Conservation (phyloP, 345 rosid genomes). For the rapeseed (Brassica napus) region DNA sequence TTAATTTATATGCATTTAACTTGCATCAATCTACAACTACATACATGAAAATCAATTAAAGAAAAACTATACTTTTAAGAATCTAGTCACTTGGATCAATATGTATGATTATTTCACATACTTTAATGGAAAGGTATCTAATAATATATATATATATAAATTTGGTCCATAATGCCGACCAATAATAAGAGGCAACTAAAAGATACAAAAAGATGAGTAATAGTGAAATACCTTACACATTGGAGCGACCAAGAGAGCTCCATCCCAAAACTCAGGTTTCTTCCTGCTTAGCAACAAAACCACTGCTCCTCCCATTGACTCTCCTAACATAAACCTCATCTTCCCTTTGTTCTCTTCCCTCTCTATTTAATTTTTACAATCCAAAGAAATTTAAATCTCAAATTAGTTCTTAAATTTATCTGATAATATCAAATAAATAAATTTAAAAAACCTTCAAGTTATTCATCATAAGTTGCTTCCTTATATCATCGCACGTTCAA, state of each 20-base stretch:
- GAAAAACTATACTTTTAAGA: background rate
- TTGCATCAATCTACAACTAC: background rate
- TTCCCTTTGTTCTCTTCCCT: conserved; percentile 56
- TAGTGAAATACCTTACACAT: conserved; percentile 74
- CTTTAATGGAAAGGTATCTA: background rate
- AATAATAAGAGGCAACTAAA: background rate
- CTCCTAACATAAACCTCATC: conserved; percentile 75
- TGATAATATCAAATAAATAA: background rate
- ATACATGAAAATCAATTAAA: background rate
- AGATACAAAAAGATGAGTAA: background rate
- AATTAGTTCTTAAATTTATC: background rate
- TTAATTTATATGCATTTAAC: background rate
- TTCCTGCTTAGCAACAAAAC: conserved; percentile 55
- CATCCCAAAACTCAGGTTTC: conserved; percentile 74
- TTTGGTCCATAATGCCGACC: background rate
- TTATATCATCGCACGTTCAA: background rate
- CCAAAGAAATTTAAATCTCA: background rate
- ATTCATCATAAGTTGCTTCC: background rate
- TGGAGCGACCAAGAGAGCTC: conserved; percentile 82
- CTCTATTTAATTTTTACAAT: conserved; percentile 39
- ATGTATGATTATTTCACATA: background rate
- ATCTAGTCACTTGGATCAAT: background rate
- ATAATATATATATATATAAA: too few species aligned
- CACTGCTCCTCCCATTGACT: conserved; percentile 95
- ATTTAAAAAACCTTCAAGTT: background rate